phyloP scores from a whole-genome alignment of 1,284 basidiomycete genomes.

The Malassezia caprae region DNA sequence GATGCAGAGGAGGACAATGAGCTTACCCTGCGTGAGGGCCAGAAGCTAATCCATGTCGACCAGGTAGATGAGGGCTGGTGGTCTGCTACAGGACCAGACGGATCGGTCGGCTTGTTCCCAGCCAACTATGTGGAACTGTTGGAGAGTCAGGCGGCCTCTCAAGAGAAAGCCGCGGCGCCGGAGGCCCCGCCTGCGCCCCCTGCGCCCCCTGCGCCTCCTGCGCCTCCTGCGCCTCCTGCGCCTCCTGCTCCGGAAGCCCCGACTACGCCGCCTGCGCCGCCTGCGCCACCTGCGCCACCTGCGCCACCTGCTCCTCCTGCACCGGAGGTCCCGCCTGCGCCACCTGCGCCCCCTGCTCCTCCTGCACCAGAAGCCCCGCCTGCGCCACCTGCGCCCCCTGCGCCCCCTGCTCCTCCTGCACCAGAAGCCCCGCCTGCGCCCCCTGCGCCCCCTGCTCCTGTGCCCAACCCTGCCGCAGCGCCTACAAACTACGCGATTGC shows the following conservation, averaged over 20 bases:
- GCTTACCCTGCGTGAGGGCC: conserved; percentile 28
- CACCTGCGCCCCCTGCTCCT: conserved; percentile 9
- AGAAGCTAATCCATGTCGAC: conserved; percentile 32
- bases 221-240: conserved; percentile 17
- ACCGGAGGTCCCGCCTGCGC: no score
- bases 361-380: conserved; percentile 18
- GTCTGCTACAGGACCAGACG: conserved; percentile 36
- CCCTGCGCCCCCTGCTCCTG: conserved; percentile 19
- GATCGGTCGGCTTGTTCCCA: conserved; percentile 41
- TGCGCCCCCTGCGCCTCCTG: conserved; percentile 20
- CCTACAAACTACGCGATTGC: conserved; percentile 29
- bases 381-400: conserved; percentile 17
- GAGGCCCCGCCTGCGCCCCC: conserved; percentile 20
- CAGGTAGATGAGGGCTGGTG: conserved; percentile 47
- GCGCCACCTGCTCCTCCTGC: conserved; percentile 19
- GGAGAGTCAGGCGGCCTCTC: conserved; percentile 5
- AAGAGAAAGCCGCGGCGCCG: not conserved
- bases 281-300: conserved; percentile 16
- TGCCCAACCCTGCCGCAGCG: conserved; percentile 15
- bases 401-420: conserved; percentile 16
- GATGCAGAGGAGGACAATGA: conserved; percentile 45
- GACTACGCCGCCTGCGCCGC: conserved; percentile 16
- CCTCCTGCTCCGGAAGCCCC: conserved; percentile 20
- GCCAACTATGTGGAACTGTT: conserved; percentile 42
- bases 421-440: conserved; percentile 19